phyloP scores from a whole-genome alignment of 164 flowering plant species.

The Vitis rotundifolia region DNA sequence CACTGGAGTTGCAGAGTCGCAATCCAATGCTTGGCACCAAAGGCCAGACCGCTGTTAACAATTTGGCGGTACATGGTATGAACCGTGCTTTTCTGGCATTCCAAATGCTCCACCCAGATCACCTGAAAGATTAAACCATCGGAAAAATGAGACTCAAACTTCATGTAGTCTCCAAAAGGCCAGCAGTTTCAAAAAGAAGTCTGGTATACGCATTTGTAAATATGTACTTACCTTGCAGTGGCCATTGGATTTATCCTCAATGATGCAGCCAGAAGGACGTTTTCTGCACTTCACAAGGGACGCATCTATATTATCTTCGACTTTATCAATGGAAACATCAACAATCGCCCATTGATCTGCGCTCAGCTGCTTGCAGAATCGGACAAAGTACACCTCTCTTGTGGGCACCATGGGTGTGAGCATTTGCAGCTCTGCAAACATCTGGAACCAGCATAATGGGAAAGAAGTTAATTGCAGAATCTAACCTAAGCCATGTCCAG shows the following conservation, averaged over 20 bases:
- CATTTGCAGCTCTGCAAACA: constrained; percentile 98
- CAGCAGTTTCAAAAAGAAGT: background rate
- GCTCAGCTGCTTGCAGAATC: constrained; percentile 72
- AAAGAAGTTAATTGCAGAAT: background rate
- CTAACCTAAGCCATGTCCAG: too few relatives aligned
- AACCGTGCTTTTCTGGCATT: constrained; percentile 67
- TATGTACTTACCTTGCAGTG: constrained; percentile 73
- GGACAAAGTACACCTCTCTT: constrained; percentile 83
- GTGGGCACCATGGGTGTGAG: constrained; percentile 90
- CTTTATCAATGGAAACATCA: constrained; percentile 86
- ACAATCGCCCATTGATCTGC: constrained; percentile 88
- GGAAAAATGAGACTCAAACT: background rate
- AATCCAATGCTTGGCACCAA: constrained; percentile 95
- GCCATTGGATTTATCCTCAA: constrained; percentile 85
- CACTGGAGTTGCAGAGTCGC: constrained; percentile 85
- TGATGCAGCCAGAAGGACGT: constrained; percentile 95
- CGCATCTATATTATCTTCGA: constrained; percentile 71
- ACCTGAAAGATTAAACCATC: constrained; percentile 48
- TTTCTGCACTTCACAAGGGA: constrained; percentile 76
- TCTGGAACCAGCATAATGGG: constrained; percentile 41
- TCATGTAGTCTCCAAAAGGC: background rate
- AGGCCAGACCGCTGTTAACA: constrained; percentile 84
- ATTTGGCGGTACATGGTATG: constrained; percentile 70
- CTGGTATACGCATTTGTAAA: too few relatives aligned
- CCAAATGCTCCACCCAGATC: constrained; percentile 91